Evolutionary conservation across 129 eudicot species (phyloP).

Genomic region (Silybum marianum): DNA sequence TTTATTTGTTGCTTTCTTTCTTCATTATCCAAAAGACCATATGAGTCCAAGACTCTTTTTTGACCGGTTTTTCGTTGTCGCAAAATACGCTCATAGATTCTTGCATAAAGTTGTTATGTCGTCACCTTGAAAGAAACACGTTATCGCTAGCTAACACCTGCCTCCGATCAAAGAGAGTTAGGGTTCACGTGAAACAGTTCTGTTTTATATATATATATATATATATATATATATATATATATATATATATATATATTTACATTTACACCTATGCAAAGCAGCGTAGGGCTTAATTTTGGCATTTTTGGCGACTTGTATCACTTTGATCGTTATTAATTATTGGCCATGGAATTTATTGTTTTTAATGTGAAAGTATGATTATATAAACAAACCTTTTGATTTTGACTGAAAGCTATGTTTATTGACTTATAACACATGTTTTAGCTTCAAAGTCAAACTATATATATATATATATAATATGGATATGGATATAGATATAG

Average conservation of each 20-base stretch:
- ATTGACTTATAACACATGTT: slow-evolving; percentile 23
- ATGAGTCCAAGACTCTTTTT: not conserved
- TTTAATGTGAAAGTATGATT: slow-evolving; percentile 2
- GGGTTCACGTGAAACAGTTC: not conserved
- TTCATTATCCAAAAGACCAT: slow-evolving; percentile 16
- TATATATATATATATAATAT: not conserved
- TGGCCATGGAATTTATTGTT: not conserved
- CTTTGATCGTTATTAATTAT: not conserved
- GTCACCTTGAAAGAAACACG: not conserved
- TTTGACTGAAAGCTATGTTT: slow-evolving; percentile 17
- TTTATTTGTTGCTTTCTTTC: slow-evolving; percentile 21
- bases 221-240: too few species aligned
- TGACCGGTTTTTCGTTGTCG: not conserved
- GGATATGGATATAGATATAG: too few species aligned
- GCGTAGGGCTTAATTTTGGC: not conserved
- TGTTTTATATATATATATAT: too few species aligned
- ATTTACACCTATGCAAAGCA: not conserved
- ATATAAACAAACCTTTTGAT: slow-evolving; percentile 19
- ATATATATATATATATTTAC: too few species aligned
- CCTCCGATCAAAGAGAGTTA: not conserved
- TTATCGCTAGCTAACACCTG: not conserved
- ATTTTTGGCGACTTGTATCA: not conserved
- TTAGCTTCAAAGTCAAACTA: slow-evolving; percentile 25
- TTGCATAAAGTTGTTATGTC: not conserved
- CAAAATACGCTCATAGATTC: not conserved